A percentile compares a stretch with the other conserved stretches of the same genome.
Conservation (phyloP, 1,284 basidiomycete species). For the Ceratobasidium sp. region DNA sequence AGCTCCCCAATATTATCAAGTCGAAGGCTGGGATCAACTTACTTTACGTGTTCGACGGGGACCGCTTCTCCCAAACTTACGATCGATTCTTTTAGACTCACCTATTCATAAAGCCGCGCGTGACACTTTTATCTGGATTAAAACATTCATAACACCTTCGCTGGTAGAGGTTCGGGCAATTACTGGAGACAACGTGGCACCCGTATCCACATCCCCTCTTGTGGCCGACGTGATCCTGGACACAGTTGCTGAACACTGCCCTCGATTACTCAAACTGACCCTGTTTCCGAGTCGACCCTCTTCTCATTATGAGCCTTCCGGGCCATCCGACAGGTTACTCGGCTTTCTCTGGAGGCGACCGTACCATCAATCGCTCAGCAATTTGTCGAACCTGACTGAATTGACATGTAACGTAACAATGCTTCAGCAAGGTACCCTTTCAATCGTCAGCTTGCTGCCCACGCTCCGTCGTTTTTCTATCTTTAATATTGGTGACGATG, state of each 20-base stretch:
- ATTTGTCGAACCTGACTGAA: neutral
- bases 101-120: neutral
- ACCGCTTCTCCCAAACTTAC: conserved; percentile 29
- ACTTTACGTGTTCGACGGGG: neutral
- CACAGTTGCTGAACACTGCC: conserved; percentile 9
- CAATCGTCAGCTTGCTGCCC: neutral
- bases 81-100: neutral
- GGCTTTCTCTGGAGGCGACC: conserved; percentile 19
- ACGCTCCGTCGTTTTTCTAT: conserved; percentile 6
- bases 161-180: neutral
- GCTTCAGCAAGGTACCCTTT: conserved; percentile 9
- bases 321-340: conserved; percentile 23
- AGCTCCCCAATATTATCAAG: neutral
- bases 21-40: conserved; percentile 15
- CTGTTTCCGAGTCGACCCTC: conserved; percentile 23
- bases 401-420: conserved; percentile 11
- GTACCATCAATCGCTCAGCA: conserved; percentile 13
- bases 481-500: neutral
- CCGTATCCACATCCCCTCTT: neutral
- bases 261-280: neutral
- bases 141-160: conserved; percentile 5
- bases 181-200: neutral
- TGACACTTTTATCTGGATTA: conserved; percentile 23
- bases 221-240: conserved; percentile 1
- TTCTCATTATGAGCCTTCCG: no score